Percentiles rank a stretch among this genome's conserved stretches.
Evolutionary conservation across 768 basidiomycete species (phyloP).

Genomic region (Asterophora parasitica): DNA sequence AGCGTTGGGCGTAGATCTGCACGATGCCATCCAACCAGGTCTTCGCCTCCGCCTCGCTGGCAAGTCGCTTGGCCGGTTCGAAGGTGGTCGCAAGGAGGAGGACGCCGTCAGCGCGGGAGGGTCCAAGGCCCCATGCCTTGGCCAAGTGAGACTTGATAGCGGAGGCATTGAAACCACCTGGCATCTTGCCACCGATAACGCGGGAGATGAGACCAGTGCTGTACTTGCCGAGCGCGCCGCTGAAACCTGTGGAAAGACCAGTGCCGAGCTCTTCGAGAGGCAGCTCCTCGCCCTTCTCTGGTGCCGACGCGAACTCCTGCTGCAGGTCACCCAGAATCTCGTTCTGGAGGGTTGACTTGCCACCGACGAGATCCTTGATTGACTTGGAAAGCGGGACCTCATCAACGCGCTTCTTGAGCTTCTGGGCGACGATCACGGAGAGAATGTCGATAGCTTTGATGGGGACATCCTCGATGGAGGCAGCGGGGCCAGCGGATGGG

Average conservation of each 20-base stretch:
- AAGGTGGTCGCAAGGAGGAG: conserved; percentile 87
- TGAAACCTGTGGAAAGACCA: conserved; percentile 73
- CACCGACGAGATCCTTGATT: conserved; percentile 97
- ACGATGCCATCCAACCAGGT: conserved; percentile 88
- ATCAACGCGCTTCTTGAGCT: conserved; percentile 90
- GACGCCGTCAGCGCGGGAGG: conserved; percentile 84
- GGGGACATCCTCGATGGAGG: conserved; percentile 83
- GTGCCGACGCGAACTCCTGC: conserved; percentile 89
- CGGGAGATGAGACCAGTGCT: conserved; percentile 87
- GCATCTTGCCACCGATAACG: conserved; percentile 94
- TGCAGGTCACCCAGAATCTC: conserved; percentile 97
- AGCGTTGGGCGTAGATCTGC: conserved; percentile 78
- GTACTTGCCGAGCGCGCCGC: conserved; percentile 91
- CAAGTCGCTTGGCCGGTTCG: conserved; percentile 92
- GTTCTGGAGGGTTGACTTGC: conserved; percentile 98
- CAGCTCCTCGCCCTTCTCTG: conserved; percentile 97
- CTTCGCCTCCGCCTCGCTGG: conserved; percentile 88
- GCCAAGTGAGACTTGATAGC: conserved; percentile 84
- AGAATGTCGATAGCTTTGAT: conserved; percentile 89
- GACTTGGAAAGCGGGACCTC: conserved; percentile 90
- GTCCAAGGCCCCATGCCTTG: conserved; percentile 95
- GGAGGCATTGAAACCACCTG: conserved; percentile 95
- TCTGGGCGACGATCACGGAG: conserved; percentile 88
- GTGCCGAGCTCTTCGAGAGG: conserved; percentile 94
- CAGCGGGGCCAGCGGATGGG: conserved; percentile 57